Evolutionary conservation across 2,329 filamentous ascomycete genomes (phyloP).

Genomic region (Pseudocercospora vitis): DNA sequence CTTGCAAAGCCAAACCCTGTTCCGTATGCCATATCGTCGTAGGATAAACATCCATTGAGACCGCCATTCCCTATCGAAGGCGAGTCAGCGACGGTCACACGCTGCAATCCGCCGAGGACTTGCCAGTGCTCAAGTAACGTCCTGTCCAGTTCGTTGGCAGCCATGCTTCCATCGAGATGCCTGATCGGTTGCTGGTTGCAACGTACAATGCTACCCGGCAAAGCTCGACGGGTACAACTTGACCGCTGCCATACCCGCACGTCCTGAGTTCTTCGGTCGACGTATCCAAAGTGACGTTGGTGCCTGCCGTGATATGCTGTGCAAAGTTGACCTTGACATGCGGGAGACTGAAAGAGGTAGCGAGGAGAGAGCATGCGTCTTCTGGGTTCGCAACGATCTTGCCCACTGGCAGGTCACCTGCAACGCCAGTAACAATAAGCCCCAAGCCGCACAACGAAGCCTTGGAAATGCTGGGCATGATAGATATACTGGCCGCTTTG

Average conservation of each 20-base stretch:
- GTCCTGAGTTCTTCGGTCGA: conserved; percentile 40
- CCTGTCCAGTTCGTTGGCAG: conserved; percentile 45
- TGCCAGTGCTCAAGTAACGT: conserved; percentile 41
- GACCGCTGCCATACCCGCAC: conserved; percentile 37
- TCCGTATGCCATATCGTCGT: conserved; percentile 43
- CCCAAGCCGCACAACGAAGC: not conserved
- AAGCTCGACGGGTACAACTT: conserved; percentile 40
- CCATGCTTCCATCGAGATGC: conserved; percentile 49
- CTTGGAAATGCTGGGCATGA: not conserved
- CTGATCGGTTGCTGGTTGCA: conserved; percentile 42
- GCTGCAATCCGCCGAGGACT: not conserved
- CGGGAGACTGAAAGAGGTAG: conserved; percentile 22
- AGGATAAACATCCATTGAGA: conserved; percentile 42
- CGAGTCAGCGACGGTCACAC: not conserved
- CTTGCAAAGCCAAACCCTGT: conserved; percentile 42
- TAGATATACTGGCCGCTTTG: not conserved
- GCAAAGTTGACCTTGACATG: conserved; percentile 34
- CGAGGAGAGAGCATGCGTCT: conserved; percentile 27
- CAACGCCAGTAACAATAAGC: conserved; percentile 13
- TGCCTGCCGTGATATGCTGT: conserved; percentile 31
- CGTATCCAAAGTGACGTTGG: conserved; percentile 30
- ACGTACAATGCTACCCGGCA: conserved; percentile 46
- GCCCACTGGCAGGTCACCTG: conserved; percentile 15
- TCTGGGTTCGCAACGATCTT: conserved; percentile 18
- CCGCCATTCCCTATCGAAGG: conserved; percentile 45